Base-by-base conservation (phyloP, 148 eudicot genomes). In the Simmondsia chinensis region DNA sequence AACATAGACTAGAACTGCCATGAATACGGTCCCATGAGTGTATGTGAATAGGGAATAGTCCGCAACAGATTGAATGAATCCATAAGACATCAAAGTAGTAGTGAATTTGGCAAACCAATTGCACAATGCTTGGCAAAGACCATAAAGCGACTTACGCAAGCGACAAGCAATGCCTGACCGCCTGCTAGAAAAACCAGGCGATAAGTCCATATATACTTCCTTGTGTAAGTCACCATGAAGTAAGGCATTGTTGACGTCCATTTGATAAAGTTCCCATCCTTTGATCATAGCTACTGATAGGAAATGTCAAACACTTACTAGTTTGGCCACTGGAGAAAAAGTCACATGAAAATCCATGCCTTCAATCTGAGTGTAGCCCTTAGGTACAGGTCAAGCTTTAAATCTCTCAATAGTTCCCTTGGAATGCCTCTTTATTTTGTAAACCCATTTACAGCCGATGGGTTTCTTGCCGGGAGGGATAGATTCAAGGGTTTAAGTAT, bases 1-100 rank as follows among this genome's bases (percentile, higher is more conserved):
- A 12, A 49, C 62, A 47, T 57, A 57, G 1, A 57, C 18, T 8
- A 49, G n/a, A n/a, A n/a, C n/a, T n/a, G n/a, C n/a, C n/a, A n/a
- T n/a, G n/a, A n/a, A n/a, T n/a, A n/a, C 32, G 16, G 3, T 15
- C 21, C 35, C 44, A 0, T 16, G 13, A 4, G 8, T 2, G 4
- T 4, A 41, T 4, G 45, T 33, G 8, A 31, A 56, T 5, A 23
- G 11, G 0, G 48, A 44, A 11, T 44, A 26, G 26, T 52, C 46
- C 3, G 35, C 14, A 36, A 16, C 19, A 4, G 37, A 52, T 29
- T 39, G 37, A 5, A 7, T 7, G 11, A 52, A 52, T 1, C 47
- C 57, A 52, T 16, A 52, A 1, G 5, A 4, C 16, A 10, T 9
- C 6, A 52, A 16, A 7, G 57, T 9, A 1, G 36, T 24, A 16